Percentiles rank a stretch among this genome's conserved stretches.
Conservation (phyloP, 176 grass and related monocot species). For the Sorghum bicolor region Sorghum_bicolor_NCBIv3 NC_012871.2:56561001-56561500, state of each 20-base stretch:
- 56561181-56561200: not conserved
- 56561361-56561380: conserved; percentile 81
- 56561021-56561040: not conserved
- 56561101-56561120: not conserved
- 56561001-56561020: not conserved
- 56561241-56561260: not conserved
- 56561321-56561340: conserved; percentile 61
- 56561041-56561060: not conserved
- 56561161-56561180: not conserved
- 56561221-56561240: not conserved
- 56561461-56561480: conserved; percentile 39
- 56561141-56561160: not conserved
- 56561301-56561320: conserved; percentile 84
- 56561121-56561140: not conserved
- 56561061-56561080: not conserved
- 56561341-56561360: conserved; percentile 64
- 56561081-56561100: not conserved
- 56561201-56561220: not conserved
- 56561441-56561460: conserved; percentile 75
- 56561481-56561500: not conserved
- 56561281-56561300: conserved; percentile 36
- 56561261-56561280: not conserved
- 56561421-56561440: conserved; percentile 44
- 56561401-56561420: conserved; percentile 93
- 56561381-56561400: conserved; percentile 74